A percentile compares a stretch with the other conserved stretches of the same genome.
phyloP scores from a whole-genome alignment of 495 filamentous ascomycete genomes.

The Opeltia flavorubescens region DNA sequence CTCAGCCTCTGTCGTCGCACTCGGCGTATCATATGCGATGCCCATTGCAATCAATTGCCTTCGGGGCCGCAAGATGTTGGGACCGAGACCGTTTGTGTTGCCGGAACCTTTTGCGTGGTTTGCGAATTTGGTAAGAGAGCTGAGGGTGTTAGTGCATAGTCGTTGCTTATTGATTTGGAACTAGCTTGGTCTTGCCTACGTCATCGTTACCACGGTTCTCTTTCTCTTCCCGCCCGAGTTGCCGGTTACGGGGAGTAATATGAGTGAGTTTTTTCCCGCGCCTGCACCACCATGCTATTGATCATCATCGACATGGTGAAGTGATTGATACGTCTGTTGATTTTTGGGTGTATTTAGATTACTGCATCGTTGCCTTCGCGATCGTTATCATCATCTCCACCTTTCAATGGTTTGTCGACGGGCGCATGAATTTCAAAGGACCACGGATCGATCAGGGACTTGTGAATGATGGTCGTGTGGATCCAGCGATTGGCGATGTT shows the following conservation, averaged over 20 bases:
- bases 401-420: constrained; percentile 59
- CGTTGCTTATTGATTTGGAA: neutral
- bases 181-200: constrained; percentile 50
- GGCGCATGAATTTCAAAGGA: constrained; percentile 55
- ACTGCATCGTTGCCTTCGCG: constrained; percentile 55
- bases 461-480: too few species aligned
- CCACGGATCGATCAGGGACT: constrained; percentile 44
- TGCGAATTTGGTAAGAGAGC: constrained; percentile 25
- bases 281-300: neutral
- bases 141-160: neutral
- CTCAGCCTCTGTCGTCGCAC: constrained; percentile 54
- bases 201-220: constrained; percentile 53
- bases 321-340: too few species aligned
- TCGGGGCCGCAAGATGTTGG: constrained; percentile 50
- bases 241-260: constrained; percentile 52
- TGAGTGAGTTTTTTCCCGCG: constrained; percentile 39
- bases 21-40: constrained; percentile 60
- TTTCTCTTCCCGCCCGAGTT: constrained; percentile 62
- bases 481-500: too few species aligned
- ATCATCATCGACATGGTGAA: too few species aligned
- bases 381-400: constrained; percentile 52
- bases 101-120: constrained; percentile 40
- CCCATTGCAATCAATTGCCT: constrained; percentile 54
- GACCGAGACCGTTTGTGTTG: constrained; percentile 46
- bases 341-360: constrained; percentile 41